Base-by-base conservation (phyloP, 1,284 basidiomycete genomes). In the Trichosporon sp. region DNA sequence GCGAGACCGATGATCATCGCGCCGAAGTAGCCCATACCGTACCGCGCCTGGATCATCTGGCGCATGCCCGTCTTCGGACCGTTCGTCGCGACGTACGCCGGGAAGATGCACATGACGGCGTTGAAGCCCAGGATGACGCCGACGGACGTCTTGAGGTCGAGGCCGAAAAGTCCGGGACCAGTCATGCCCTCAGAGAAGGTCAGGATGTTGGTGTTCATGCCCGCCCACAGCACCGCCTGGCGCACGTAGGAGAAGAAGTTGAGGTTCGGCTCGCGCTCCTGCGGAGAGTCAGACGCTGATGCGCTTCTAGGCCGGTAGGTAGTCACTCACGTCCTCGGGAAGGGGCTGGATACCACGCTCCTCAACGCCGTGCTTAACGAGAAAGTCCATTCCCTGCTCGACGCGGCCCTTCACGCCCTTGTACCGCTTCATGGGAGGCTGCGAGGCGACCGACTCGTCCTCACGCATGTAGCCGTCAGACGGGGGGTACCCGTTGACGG, bases 1-100 rank as follows among this genome's bases (percentile, higher is more conserved):
- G 91, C 81, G 23, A 91, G 75, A 44, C 88, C 88, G 3, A 89
- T 88, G 15, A 90, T 42, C 31, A 90, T 86, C 60, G 89, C 87
- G 1, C 89, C 89, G 74, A 86, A 89, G 77, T 88, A 92, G 68
- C 91, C 92, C 77, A 93, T 92, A 42, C 88, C 89, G 80, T 90
- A 91, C 27, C 91, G 85, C 6, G 92, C 89, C 70, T 89, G 87
- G 23, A 92, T 88, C 91, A 95, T 93, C 75, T 94, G 92, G n/a
- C 93, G 87, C 84, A 95, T 87, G 9, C 93, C 93, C 0, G 91
- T 85, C 78, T 89, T 90, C 0, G 92, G 90, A n/a, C 93, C 93
- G 88, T 91, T 93, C 47, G 90, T 92, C 13, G 89, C 86, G 65
- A 81, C 78, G 62, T 77, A 82, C 0, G 79, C 80, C 11, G 79